Base-by-base conservation (phyloP, 2,329 filamentous ascomycete species). In the Capronia americana region DNA sequence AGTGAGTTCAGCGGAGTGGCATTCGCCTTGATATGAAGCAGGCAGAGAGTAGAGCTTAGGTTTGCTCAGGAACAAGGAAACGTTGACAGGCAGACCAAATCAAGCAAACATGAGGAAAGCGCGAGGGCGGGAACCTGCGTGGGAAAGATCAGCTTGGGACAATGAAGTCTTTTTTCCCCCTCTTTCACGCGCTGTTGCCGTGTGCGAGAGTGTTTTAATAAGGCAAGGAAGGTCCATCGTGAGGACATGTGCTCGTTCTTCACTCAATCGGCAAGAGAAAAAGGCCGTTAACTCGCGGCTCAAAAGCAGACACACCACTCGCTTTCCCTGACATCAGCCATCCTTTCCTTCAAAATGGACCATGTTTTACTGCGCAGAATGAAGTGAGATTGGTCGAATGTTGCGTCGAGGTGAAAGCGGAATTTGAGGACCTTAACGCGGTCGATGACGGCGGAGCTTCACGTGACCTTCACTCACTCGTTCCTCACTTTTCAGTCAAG, bases 391-490 rank as follows among this genome's bases (percentile, higher is more conserved):
- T 34, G 34, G n/a, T 57, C 24, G 53, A 62, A 41, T 23, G 58
- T 20, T 58, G 58, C 53, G 44, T 61, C 34, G 58, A 57, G 32
- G 50, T 14, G 41, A 48, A 20, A 46, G 28, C 30, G 17, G 26
- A 50, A 50, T 48, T 48, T 61, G 63, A 65, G 63, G 63, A 65
- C 63, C 63, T 65, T 65, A 59, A 65, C 20, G 23, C 26, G 20
- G 61, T 51, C 20, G 10, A 44, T n/a, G 17, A 44, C 17, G 14
- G 38, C 17, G 4, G 8, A 8, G 38, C 5, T n/a, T n/a, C 38
- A 44, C 38, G 38, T 44, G 38, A 44, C 6, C 38, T 44, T 44
- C 17, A 44, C 17, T 44, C 38, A 34, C 32, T 8, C 10, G 10
- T 12, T 34, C 38, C 38, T n/a, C 38, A n/a, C 17, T 44, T 11